Percentiles rank a stretch among this genome's conserved stretches.
Conservation (phyloP, 192 early-diverging fungal species). For the Piromyces sp. region DNA sequence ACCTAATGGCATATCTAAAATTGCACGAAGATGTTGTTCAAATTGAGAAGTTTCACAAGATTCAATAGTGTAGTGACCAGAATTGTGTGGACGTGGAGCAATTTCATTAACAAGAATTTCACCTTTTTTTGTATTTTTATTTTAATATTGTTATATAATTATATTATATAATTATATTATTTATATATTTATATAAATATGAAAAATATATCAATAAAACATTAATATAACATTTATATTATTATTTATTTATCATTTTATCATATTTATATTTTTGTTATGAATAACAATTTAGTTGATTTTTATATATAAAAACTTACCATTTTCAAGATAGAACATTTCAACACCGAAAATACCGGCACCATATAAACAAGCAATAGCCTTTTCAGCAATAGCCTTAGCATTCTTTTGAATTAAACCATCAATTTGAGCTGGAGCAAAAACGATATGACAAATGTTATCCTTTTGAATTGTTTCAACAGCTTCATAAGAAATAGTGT, state of each 20-base stretch:
- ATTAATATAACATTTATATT: too few species aligned
- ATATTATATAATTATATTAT: too few species aligned
- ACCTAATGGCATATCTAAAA: constrained; percentile 80
- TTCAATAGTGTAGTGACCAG: constrained; percentile 97
- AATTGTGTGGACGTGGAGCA: constrained; percentile 97
- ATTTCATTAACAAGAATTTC: constrained; percentile 88
- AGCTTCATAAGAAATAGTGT: constrained; percentile 69
- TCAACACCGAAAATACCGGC: constrained; percentile 95
- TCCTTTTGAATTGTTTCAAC: constrained; percentile 95
- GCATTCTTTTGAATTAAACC: constrained; percentile 53
- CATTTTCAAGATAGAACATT: constrained; percentile 84
- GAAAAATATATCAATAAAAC: too few species aligned
- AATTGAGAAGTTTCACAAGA: constrained; percentile 94
- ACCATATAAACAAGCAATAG: constrained; percentile 53
- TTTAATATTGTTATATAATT: neutral
- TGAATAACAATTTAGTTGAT: too few species aligned
- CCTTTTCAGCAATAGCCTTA: constrained; percentile 64
- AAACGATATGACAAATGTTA: constrained; percentile 88
- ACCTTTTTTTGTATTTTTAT: constrained; percentile 24
- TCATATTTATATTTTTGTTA: too few species aligned
- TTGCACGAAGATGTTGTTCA: constrained; percentile 82
- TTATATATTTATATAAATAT: too few species aligned
- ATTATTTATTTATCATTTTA: too few species aligned
- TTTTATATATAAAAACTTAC: too few species aligned
- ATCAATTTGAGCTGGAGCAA: constrained; percentile 90